Conservation (phyloP, 495 filamentous ascomycete species). For the Penicillium cosmopolitanum region DNA sequence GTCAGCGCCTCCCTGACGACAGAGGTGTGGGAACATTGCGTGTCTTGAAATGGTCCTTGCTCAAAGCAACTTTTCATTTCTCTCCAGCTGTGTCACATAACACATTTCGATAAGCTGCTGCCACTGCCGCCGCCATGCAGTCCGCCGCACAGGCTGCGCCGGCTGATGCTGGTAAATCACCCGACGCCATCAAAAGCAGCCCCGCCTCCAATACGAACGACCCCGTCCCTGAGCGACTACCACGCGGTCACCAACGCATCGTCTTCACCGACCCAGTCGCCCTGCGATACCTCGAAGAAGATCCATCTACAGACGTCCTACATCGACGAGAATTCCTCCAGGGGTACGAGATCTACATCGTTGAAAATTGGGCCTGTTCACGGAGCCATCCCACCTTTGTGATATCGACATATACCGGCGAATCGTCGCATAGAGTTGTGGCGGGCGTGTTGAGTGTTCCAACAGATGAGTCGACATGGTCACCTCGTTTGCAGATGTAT, state of each 20-base stretch:
- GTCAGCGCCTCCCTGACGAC: conserved; percentile 30
- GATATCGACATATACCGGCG: conserved; percentile 92
- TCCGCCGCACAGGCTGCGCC: conserved; percentile 25
- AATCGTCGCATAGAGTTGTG: conserved; percentile 72
- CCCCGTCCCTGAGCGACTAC: conserved; percentile 21
- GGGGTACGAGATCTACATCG: conserved; percentile 92
- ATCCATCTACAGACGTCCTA: conserved; percentile 74
- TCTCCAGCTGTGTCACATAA: conserved; percentile 12
- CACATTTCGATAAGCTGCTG: conserved; percentile 9
- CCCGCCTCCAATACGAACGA: conserved; percentile 25
- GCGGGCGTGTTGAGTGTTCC: conserved; percentile 87
- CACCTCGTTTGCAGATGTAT: conserved; percentile 74
- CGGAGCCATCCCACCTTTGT: conserved; percentile 86
- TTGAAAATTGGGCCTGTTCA: conserved; percentile 98
- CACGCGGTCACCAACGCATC: conserved; percentile 52
- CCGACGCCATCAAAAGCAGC: conserved; percentile 30
- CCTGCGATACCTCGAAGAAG: conserved; percentile 87
- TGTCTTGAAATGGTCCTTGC: conserved; percentile 2
- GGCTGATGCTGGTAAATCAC: conserved; percentile 23
- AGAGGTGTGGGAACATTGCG: conserved; percentile 13
- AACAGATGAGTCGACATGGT: conserved; percentile 80
- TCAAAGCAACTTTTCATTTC: conserved; percentile 3
- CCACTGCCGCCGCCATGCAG: conserved; percentile 25
- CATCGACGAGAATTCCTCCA: conserved; percentile 67
- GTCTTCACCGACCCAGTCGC: conserved; percentile 77